phyloP scores from a whole-genome alignment of 345 rosid genomes.

The Heritiera fomes region DNA sequence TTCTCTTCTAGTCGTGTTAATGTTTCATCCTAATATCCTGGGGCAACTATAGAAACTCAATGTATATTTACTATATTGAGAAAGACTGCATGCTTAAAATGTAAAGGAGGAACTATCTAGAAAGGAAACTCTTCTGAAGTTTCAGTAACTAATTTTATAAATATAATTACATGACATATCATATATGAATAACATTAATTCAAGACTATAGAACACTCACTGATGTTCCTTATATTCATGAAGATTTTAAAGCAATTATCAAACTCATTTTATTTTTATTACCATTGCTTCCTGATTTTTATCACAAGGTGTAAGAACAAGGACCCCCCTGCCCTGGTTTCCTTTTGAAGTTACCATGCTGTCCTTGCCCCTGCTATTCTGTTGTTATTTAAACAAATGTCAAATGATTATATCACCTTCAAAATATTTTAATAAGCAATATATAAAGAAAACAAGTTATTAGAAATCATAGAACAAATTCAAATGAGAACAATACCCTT shows the following conservation, averaged over 20 bases:
- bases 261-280: neutral
- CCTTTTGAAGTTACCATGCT: neutral
- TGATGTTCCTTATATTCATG: neutral
- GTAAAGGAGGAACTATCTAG: slow-evolving; percentile 3
- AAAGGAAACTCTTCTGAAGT: neutral
- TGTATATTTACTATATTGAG: neutral
- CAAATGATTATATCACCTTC: slow-evolving; percentile 12
- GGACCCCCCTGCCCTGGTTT: neutral
- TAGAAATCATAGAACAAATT: slow-evolving; percentile 10
- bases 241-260: neutral
- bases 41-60: neutral
- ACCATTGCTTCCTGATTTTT: neutral
- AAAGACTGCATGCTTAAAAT: neutral
- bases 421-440: slow-evolving; percentile 5
- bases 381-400: slow-evolving; percentile 4
- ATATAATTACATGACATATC: neutral
- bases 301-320: neutral
- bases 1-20: neutral
- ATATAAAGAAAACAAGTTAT: neutral
- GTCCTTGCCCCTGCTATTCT: neutral
- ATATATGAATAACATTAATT: neutral
- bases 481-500: neutral
- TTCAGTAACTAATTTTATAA: neutral
- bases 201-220: neutral
- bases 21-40: slow-evolving; percentile 3